A percentile compares a stretch with the other conserved stretches of the same genome.
Evolutionary conservation across 2,329 filamentous ascomycete species (phyloP).

Genomic region (Alternaria arborescens): DNA sequence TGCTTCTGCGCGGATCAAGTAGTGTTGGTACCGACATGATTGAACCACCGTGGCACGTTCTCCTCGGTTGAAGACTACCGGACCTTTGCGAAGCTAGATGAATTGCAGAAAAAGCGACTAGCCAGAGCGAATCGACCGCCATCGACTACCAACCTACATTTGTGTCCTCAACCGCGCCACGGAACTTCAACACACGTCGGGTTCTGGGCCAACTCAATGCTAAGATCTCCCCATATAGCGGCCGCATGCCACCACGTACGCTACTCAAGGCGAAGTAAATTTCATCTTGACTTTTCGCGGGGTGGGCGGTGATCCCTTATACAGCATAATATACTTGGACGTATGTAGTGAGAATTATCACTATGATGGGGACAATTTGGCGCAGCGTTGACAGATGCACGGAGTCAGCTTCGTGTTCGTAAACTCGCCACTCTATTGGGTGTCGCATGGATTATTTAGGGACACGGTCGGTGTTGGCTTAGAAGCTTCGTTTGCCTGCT

Average conservation of each 20-base stretch:
- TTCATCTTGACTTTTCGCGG: neutral
- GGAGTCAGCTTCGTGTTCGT: neutral
- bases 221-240: neutral
- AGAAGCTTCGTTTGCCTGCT: neutral
- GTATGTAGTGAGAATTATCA: neutral
- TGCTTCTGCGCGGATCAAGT: neutral
- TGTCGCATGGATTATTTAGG: rapidly evolving
- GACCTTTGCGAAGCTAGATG: neutral
- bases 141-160: neutral
- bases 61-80: neutral
- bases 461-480: neutral
- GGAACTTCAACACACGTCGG: neutral
- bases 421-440: neutral
- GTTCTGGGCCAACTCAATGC: neutral
- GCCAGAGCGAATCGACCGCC: neutral
- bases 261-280: neutral
- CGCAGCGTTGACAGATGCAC: neutral
- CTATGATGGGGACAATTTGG: neutral
- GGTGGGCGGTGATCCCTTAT: neutral
- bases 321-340: neutral
- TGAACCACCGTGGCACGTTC: neutral
- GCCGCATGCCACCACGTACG: neutral
- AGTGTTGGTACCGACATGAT: neutral
- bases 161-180: neutral
- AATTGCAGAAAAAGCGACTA: no score